These are phyloP conservation scores for Phylloporus gajari DNA, from an alignment of 1,284 basidiomycete genomes.

Conservation along the genomic window DNA sequence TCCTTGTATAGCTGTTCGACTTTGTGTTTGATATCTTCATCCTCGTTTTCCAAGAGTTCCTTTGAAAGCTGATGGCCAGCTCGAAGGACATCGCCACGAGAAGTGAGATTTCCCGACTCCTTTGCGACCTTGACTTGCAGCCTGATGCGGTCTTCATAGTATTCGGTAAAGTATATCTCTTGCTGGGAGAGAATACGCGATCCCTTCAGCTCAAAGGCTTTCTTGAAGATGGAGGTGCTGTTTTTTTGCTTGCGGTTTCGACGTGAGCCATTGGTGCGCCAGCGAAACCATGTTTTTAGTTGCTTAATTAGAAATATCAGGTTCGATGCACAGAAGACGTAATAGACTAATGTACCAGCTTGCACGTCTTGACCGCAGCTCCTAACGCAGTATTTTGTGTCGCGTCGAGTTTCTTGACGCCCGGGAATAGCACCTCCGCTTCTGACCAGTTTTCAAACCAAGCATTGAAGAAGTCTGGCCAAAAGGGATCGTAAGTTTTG, in stretches of 20 bases:
- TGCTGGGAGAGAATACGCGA: too few species aligned
- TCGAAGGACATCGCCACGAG: background rate
- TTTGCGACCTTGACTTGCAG: background rate
- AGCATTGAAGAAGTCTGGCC: too few species aligned
- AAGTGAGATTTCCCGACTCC: background rate
- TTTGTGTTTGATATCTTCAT: too few species aligned
- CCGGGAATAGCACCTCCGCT: too few species aligned
- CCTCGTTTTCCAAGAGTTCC: background rate
- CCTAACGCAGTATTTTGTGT: too few species aligned
- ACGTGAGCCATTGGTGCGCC: constrained; percentile 1
- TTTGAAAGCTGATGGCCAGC: background rate
- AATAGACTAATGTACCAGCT: too few species aligned
- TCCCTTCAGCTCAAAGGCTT: background rate
- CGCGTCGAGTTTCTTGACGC: too few species aligned
- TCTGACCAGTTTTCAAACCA: too few species aligned
- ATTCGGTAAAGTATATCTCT: background rate
- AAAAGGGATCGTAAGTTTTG: too few species aligned
- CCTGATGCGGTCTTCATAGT: constrained; percentile 13
- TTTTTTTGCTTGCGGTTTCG: background rate
- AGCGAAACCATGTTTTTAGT: constrained; percentile 10
- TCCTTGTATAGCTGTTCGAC: background rate
- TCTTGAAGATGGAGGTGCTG: background rate
- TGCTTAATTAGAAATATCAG: background rate
- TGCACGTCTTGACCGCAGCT: too few species aligned
- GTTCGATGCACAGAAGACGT: too few species aligned